Percentiles rank a stretch among this genome's conserved stretches.
These are phyloP conservation scores for Jacaranda copaia DNA, from an alignment of 257 asterid species.

Conservation along the genomic window DNA sequence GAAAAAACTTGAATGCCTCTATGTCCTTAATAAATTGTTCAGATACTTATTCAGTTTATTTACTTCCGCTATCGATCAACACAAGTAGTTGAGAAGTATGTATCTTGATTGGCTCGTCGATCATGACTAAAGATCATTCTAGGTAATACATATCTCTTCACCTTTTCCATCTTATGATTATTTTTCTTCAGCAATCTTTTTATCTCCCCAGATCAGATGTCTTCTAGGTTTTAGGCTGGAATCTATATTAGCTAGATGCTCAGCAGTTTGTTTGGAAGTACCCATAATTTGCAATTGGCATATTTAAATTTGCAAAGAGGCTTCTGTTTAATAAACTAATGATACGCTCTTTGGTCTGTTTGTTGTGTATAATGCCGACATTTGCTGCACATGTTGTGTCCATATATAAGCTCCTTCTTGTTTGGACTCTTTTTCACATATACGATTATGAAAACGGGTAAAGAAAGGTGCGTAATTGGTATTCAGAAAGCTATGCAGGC, in stretches of 20 bases:
- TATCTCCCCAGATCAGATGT: background rate
- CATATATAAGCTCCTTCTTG: background rate
- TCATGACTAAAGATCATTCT: slow-evolving; percentile 21
- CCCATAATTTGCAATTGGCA: too few species aligned
- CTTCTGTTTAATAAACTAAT: too few species aligned
- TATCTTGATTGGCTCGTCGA: slow-evolving; percentile 36
- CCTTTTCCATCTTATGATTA: background rate
- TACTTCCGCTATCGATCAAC: slow-evolving; percentile 52
- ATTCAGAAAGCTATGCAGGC: too few species aligned
- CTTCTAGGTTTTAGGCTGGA: background rate
- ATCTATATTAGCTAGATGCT: background rate
- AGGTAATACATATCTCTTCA: slow-evolving; percentile 38
- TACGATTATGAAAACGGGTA: too few species aligned
- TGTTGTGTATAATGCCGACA: background rate
- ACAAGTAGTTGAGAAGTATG: slow-evolving; percentile 38
- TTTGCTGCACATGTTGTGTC: background rate
- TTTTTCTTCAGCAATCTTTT: background rate
- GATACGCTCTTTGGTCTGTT: background rate
- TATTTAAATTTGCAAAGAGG: too few species aligned
- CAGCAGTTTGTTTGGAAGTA: background rate
- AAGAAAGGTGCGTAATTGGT: too few species aligned
- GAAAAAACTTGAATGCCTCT: background rate
- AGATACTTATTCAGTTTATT: slow-evolving; percentile 65
- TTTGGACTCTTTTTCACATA: background rate
- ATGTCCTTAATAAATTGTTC: slow-evolving; percentile 47